Evolutionary conservation across 768 basidiomycete genomes (phyloP).

Genomic region (Phanerochaete sordida): DNA sequence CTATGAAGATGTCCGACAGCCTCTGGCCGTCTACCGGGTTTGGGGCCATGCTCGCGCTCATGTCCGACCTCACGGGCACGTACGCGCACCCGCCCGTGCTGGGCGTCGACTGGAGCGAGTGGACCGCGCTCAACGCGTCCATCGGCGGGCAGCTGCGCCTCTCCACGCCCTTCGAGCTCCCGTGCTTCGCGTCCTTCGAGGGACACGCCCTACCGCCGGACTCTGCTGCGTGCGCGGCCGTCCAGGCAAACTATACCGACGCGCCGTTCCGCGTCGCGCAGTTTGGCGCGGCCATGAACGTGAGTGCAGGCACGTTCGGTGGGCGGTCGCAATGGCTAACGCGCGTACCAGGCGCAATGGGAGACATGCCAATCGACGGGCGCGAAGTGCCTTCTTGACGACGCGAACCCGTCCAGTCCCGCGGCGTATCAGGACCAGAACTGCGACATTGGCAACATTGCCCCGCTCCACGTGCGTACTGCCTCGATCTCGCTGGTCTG

Average conservation of each 20-base stretch:
- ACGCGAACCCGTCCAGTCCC: slow-evolving; percentile 19
- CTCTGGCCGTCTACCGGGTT: too few relatives aligned
- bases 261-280: slow-evolving; percentile 21
- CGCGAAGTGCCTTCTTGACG: slow-evolving; percentile 47
- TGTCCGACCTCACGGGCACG: not conserved
- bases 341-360: slow-evolving; percentile 38
- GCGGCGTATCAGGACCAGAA: slow-evolving; percentile 14
- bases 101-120: slow-evolving; percentile 9
- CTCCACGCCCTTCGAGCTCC: slow-evolving; percentile 25
- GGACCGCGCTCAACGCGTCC: slow-evolving; percentile 21
- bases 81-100: not conserved
- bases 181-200: slow-evolving; percentile 31
- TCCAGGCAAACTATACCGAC: slow-evolving; percentile 27
- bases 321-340: not conserved
- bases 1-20: too few relatives aligned
- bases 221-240: slow-evolving; percentile 21
- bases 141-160: slow-evolving; percentile 28
- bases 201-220: slow-evolving; percentile 17
- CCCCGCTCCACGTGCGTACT: slow-evolving; percentile 24
- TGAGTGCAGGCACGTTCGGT: slow-evolving; percentile 4
- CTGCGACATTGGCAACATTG: slow-evolving; percentile 25
- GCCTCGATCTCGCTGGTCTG: not conserved
- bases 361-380: slow-evolving; percentile 49
- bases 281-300: slow-evolving; percentile 30
- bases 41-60: not conserved